Evolutionary conservation across 2,329 filamentous ascomycete genomes (phyloP).

Genomic region (Apiospora malaysiana): DNA sequence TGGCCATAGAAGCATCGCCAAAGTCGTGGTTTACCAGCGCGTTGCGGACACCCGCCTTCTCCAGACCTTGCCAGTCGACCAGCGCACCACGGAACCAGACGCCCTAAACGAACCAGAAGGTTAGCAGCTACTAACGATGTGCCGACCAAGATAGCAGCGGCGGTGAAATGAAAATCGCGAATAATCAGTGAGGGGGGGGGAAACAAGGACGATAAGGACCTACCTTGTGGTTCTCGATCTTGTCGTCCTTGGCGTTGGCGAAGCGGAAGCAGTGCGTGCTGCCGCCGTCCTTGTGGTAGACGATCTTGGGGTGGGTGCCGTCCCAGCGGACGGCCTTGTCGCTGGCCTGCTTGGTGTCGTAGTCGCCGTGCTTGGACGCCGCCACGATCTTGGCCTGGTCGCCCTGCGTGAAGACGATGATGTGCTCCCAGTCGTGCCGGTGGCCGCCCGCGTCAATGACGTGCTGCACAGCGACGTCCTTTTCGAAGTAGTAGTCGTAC

Average conservation of each 20-base stretch:
- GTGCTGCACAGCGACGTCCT: conserved; percentile 42
- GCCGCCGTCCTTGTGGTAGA: conserved; percentile 40
- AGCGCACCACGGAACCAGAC: conserved; percentile 27
- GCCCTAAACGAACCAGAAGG: too few species aligned
- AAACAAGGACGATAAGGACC: conserved; percentile 22
- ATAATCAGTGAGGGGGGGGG: background rate
- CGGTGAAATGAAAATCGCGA: too few species aligned
- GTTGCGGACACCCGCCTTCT: conserved; percentile 31
- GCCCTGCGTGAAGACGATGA: conserved; percentile 38
- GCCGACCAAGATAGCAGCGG: too few species aligned
- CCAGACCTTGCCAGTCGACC: conserved; percentile 37
- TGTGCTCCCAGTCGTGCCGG: conserved; percentile 45
- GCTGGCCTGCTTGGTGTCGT: conserved; percentile 31
- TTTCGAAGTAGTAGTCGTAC: conserved; percentile 55
- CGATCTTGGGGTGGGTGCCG: conserved; percentile 38
- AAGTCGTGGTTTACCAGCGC: conserved; percentile 35
- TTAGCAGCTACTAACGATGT: too few species aligned
- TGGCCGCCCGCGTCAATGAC: conserved; percentile 40
- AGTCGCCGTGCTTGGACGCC: conserved; percentile 37
- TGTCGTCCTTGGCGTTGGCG: conserved; percentile 35
- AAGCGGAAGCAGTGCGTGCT: conserved; percentile 39
- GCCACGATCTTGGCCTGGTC: conserved; percentile 34
- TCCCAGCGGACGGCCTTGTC: conserved; percentile 35
- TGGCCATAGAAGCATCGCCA: conserved; percentile 33
- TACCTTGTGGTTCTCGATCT: conserved; percentile 40